Conservation (phyloP, 1,284 basidiomycete species). For the Fomitopsis betulina region DNA sequence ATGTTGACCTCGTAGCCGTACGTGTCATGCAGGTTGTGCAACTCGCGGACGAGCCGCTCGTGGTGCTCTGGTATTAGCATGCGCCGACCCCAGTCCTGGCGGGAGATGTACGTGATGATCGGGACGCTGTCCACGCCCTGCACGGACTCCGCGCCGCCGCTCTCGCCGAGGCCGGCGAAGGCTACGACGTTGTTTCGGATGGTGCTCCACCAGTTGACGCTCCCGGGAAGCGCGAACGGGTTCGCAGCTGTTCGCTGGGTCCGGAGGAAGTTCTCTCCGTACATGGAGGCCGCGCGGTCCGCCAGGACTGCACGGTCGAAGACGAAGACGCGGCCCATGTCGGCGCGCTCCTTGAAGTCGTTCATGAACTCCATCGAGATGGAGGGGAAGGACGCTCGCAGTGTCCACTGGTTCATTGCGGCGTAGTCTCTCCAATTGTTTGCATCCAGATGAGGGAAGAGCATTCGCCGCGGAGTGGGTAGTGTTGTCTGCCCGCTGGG, state of each 20-base stretch:
- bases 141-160: slow-evolving; percentile 19
- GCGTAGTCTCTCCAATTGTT: slow-evolving; percentile 87
- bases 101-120: slow-evolving; percentile 85
- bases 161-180: slow-evolving; percentile 55
- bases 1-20: slow-evolving; percentile 85
- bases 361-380: slow-evolving; percentile 69
- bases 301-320: slow-evolving; percentile 80
- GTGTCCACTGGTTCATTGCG: slow-evolving; percentile 76
- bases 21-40: slow-evolving; percentile 59
- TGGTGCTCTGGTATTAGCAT: slow-evolving; percentile 65
- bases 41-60: slow-evolving; percentile 56
- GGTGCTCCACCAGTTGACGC: slow-evolving; percentile 77
- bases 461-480: slow-evolving; percentile 65
- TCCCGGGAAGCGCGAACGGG: slow-evolving; percentile 69
- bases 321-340: slow-evolving; percentile 66
- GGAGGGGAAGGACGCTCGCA: slow-evolving; percentile 73
- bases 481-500: slow-evolving; percentile 62
- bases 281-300: slow-evolving; percentile 80
- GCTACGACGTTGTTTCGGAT: slow-evolving; percentile 69
- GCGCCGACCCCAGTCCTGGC: slow-evolving; percentile 83
- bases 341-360: slow-evolving; percentile 76
- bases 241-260: slow-evolving; percentile 75
- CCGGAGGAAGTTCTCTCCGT: slow-evolving; percentile 58
- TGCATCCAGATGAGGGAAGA: slow-evolving; percentile 71
- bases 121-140: slow-evolving; percentile 32